Conservation (phyloP, 768 basidiomycete species). For the Omphalotus guepiniiformis region DNA sequence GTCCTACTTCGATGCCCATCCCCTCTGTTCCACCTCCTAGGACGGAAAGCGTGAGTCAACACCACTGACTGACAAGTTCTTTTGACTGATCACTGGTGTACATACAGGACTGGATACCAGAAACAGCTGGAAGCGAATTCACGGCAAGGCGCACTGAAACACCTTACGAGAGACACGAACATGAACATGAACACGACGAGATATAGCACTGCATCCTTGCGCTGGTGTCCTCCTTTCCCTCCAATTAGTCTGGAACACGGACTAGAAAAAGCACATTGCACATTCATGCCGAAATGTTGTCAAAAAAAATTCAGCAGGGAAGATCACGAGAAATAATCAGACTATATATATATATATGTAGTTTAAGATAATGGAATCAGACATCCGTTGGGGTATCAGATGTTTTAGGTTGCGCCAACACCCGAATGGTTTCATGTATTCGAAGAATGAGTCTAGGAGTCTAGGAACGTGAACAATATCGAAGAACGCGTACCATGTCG, state of each 20-base stretch:
- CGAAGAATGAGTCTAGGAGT: constrained; percentile 10
- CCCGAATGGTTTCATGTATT: constrained; percentile 48
- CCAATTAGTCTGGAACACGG: too few species aligned
- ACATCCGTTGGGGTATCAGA: background rate
- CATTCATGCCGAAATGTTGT: too few species aligned
- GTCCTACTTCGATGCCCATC: constrained; percentile 27
- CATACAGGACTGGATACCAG: constrained; percentile 29
- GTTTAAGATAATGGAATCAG: background rate
- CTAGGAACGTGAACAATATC: constrained; percentile 6
- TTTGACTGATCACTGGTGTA: constrained; percentile 21
- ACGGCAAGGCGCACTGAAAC: constrained; percentile 5
- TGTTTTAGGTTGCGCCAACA: constrained; percentile 34
- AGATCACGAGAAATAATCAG: too few species aligned
- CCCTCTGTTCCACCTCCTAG: constrained; percentile 14
- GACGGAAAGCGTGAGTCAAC: constrained; percentile 3
- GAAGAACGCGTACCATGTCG: constrained; percentile 55
- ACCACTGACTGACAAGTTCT: constrained; percentile 14
- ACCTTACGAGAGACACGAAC: constrained; percentile 6
- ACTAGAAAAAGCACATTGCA: too few species aligned
- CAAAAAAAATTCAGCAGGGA: too few species aligned
- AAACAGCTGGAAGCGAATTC: constrained; percentile 22
- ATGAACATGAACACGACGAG: background rate
- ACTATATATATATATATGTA: too few species aligned
- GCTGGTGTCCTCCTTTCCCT: too few species aligned
- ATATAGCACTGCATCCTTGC: background rate